Percentiles rank a stretch among this genome's conserved stretches.
These are phyloP conservation scores for Fusarium sambucinum DNA, from an alignment of 2,329 filamentous ascomycete species.

Conservation along the genomic window DNA sequence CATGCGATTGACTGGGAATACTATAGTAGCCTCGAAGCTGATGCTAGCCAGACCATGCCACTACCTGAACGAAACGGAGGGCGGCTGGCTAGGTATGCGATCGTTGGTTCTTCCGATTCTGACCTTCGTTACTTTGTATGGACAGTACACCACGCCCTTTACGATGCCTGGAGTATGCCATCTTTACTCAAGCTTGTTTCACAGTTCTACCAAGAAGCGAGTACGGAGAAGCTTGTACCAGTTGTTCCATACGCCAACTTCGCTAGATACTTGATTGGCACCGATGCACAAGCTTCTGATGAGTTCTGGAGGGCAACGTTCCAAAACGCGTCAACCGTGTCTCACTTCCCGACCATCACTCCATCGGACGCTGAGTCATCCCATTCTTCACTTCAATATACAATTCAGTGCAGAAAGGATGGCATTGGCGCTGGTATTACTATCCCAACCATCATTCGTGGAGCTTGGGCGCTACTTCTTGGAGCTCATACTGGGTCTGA, in stretches of 20 bases:
- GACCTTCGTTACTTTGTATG: conserved; percentile 30
- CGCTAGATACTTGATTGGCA: conserved; percentile 22
- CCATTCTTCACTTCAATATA: background rate
- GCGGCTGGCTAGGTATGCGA: conserved; percentile 12
- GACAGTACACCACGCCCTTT: conserved; percentile 39
- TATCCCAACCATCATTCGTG: conserved; percentile 21
- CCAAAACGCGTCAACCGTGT: background rate
- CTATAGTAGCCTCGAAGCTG: conserved; percentile 3
- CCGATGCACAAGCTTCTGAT: conserved; percentile 19
- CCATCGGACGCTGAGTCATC: background rate
- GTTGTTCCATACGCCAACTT: conserved; percentile 30
- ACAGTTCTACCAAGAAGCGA: conserved; percentile 11
- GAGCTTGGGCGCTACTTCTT: conserved; percentile 34
- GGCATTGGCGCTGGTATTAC: conserved; percentile 19
- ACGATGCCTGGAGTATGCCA: conserved; percentile 45
- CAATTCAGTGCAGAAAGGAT: background rate
- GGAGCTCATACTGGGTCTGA: conserved; percentile 24
- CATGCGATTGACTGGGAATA: conserved; percentile 24
- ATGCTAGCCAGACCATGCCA: background rate
- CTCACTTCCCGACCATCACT: conserved; percentile 25
- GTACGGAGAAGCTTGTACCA: accelerated
- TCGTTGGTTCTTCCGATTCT: conserved; percentile 2
- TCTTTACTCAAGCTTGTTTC: conserved; percentile 25
- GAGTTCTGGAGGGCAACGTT: conserved; percentile 30
- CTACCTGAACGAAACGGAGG: conserved; percentile 36